Evolutionary conservation across 345 rosid species (phyloP).

Genomic region (Streptanthus diversifolius): DNA sequence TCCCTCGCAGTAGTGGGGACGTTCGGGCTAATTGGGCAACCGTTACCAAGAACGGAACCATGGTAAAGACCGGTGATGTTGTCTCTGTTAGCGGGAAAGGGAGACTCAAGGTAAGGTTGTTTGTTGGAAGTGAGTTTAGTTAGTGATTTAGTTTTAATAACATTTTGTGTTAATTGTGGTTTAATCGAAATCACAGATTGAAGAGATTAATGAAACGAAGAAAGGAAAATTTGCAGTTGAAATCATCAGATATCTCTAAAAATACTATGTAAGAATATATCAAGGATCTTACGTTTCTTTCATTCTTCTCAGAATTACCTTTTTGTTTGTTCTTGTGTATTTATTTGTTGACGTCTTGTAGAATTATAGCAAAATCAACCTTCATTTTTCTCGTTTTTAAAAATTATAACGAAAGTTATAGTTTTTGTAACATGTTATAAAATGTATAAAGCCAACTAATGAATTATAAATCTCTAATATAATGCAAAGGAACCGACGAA

Average conservation of each 20-base stretch:
- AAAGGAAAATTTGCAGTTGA: slow-evolving; percentile 81
- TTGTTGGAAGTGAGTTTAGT: background rate
- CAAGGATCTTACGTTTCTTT: background rate
- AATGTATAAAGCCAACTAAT: background rate
- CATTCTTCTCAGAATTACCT: background rate
- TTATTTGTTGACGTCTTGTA: background rate
- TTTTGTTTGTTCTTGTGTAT: background rate
- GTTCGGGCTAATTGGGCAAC: slow-evolving; percentile 85
- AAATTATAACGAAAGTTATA: too few species aligned
- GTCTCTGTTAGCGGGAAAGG: slow-evolving; percentile 91
- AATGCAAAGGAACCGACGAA: background rate
- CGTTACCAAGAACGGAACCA: slow-evolving; percentile 66
- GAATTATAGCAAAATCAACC: background rate
- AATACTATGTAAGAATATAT: background rate
- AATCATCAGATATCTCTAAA: slow-evolving; percentile 64
- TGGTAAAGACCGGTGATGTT: slow-evolving; percentile 70
- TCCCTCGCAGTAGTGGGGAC: slow-evolving; percentile 52
- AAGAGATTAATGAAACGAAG: slow-evolving; percentile 70
- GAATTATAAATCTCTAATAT: background rate
- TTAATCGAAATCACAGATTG: slow-evolving; percentile 43
- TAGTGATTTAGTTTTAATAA: background rate
- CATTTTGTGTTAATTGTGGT: background rate
- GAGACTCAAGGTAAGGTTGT: slow-evolving; percentile 60
- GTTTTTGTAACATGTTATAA: too few species aligned
- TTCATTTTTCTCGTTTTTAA: background rate